Base-by-base conservation (phyloP, 176 grass and related monocot genomes). In the Areca catechu region DNA sequence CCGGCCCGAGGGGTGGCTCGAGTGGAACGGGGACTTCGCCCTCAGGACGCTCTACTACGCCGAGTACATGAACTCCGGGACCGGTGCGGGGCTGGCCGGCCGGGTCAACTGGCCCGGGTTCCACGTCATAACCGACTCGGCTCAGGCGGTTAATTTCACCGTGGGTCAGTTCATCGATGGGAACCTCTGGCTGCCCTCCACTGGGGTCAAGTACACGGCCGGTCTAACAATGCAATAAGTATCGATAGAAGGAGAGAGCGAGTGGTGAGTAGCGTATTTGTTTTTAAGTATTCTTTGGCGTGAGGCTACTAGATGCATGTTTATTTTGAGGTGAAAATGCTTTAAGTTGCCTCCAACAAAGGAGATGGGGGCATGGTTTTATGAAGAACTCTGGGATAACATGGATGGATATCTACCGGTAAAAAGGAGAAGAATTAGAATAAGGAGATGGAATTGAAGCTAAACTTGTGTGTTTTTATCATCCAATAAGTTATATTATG, bases 11-110 rank as follows among this genome's bases (percentile, higher is more conserved):
- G 86, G 91, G 0, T 96, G 91, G 91, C 10, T 4, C 0, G 76
- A 69, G 48, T 90, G 82, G 91, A 74, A 22, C 0, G 86, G 74
- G 7, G 56, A 67, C 0, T 71, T 83, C n/a, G 76, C 30, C 6
- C 30, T 34, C 30, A 5, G 83, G 20, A 86, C 79, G 3, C 71
- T 95, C 0, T 86, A 78, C 65, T 89, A 89, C 50, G 79, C 73
- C 4, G 90, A 95, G 85, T 95, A 95, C 56, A 79, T 70, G 49
- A 95, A 95, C 20, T 16, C 0, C 1, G 89, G 89, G 23, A 72
- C 85, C 1, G 84, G 89, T 1, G 57, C 88, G 3, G 79, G 5
- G 5, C 73, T 63, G 1, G 67, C 61, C 4, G 70, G 27, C 1
- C 67, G 89, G 12, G 77, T 88, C 18, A 76, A 4, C 4, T 94